These are phyloP conservation scores for Pelargonium cotyledonis DNA, from an alignment of 441 rosid species.

Conservation along the genomic window DNA sequence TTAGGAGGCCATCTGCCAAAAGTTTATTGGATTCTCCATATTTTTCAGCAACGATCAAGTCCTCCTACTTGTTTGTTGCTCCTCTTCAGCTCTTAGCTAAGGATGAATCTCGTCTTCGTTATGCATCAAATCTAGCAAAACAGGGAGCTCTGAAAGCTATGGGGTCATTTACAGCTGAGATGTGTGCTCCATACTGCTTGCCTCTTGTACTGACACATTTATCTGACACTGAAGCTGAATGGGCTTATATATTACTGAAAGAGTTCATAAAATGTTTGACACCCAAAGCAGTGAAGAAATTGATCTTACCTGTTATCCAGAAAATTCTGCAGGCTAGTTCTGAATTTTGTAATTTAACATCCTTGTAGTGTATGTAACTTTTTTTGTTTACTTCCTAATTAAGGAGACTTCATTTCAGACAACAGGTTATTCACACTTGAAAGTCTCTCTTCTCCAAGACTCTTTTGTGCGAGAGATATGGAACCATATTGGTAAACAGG, in stretches of 20 bases:
- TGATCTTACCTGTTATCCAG: constrained; percentile 73
- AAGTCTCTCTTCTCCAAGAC: constrained; percentile 89
- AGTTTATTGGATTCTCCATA: constrained; percentile 77
- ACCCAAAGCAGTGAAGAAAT: constrained; percentile 57
- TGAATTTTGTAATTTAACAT: constrained; percentile 17
- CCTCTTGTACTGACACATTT: constrained; percentile 52
- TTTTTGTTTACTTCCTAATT: constrained; percentile 20
- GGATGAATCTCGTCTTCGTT: constrained; percentile 60
- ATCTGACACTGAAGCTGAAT: constrained; percentile 74
- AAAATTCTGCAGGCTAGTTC: constrained; percentile 80
- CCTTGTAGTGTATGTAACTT: constrained; percentile 18
- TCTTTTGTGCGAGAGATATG: constrained; percentile 85
- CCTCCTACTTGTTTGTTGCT: constrained; percentile 74
- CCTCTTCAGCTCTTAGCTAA: constrained; percentile 76
- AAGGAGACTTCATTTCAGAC: constrained; percentile 47
- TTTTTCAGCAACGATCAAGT: constrained; percentile 71
- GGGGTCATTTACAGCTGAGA: constrained; percentile 85
- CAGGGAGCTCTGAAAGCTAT: constrained; percentile 76
- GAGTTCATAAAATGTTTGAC: constrained; percentile 69
- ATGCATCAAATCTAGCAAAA: constrained; percentile 82
- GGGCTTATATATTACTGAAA: constrained; percentile 67
- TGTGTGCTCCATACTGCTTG: constrained; percentile 70
- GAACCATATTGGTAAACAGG: constrained; percentile 71
- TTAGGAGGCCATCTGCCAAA: constrained; percentile 84
- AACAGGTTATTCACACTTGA: constrained; percentile 84